Evolutionary conservation across 225 moss, liverwort and hornwort species (phyloP).

Genomic region (Polytrichum formosum): DNA sequence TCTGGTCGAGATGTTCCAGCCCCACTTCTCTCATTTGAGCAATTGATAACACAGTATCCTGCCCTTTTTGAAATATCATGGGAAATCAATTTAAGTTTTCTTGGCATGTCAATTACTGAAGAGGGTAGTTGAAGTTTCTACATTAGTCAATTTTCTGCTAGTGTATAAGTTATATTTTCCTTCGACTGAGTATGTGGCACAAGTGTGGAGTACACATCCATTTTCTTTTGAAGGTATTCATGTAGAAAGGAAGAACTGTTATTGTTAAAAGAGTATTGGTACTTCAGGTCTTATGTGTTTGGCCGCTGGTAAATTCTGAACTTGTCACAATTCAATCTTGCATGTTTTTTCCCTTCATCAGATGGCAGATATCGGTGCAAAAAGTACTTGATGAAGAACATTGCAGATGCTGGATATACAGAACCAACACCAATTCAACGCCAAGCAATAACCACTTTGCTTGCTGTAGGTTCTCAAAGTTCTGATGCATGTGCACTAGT

Average conservation of each 20-base stretch:
- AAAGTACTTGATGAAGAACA: conserved; percentile 51
- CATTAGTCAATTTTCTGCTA: no score
- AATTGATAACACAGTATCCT: conserved; percentile 64
- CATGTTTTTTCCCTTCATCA: conserved; percentile 21
- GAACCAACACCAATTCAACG: conserved; percentile 96
- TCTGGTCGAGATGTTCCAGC: conserved; percentile 72
- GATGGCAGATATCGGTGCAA: conserved; percentile 49
- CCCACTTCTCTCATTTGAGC: conserved; percentile 64
- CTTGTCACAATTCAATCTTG: no score
- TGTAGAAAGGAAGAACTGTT: background rate
- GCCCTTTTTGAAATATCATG: background rate
- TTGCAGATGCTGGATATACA: conserved; percentile 55
- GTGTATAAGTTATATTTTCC: no score
- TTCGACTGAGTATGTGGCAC: no score
- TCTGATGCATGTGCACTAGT: no score
- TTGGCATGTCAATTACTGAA: background rate
- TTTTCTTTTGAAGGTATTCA: no score
- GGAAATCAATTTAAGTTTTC: background rate
- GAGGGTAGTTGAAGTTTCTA: no score
- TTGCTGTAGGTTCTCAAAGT: conserved; percentile 29
- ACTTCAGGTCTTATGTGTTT: background rate
- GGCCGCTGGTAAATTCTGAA: no score
- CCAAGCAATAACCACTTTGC: conserved; percentile 73
- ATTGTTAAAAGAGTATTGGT: background rate
- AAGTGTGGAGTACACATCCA: no score